Evolutionary conservation across 306 rosid species (phyloP), one percentile per base, ranked within the genome.

Genomic region (Psophocarpus tetragonolobus): DNA sequence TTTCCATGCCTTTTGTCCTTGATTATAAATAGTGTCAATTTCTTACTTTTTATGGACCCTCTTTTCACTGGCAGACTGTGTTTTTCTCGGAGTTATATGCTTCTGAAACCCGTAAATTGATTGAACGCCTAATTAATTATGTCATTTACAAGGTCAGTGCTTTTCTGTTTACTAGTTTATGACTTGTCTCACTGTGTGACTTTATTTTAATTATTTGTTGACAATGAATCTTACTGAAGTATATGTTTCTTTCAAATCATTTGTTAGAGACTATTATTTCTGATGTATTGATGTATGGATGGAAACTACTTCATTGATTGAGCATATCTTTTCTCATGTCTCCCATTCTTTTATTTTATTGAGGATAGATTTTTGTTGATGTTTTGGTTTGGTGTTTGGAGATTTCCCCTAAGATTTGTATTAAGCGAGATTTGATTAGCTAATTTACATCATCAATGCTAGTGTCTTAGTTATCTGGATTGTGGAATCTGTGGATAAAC

Each of bases 71-170:
- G 32, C 32, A 29, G 32, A 29, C 32, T 29, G 32, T 29, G 32
- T 29, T 29, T 29, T 29, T 29, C 32, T 29, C 32, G 32, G 32
- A 29, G 32, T 29, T 29, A 29, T 29, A 29, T 29, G 32, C 32
- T 29, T 29, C 32, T 29, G 32, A 29, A 29, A 29, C 32, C 32
- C 32, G 32, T 29, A 29, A 29, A 29, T 29, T 29, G 32, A 29
- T 29, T 29, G 32, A 29, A 29, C 32, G 32, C 32, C 32, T 29
- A 29, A 29, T 29, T 29, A 29, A 92, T 82, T 96, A 96, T 90
- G 84, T 92, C 63, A 86, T 96, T 71, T 96, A 96, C 87, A 96
- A 96, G 98, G 99, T 91, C 73, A 85, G 62, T 51, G 12, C 65
- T 82, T 72, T 83, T 58, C 23, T 42, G 21, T 53, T 45, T 41